These are phyloP conservation scores for Aspergillus novofumigatus DNA, from an alignment of 2,329 filamentous ascomycete species.

Conservation along the genomic window DNA sequence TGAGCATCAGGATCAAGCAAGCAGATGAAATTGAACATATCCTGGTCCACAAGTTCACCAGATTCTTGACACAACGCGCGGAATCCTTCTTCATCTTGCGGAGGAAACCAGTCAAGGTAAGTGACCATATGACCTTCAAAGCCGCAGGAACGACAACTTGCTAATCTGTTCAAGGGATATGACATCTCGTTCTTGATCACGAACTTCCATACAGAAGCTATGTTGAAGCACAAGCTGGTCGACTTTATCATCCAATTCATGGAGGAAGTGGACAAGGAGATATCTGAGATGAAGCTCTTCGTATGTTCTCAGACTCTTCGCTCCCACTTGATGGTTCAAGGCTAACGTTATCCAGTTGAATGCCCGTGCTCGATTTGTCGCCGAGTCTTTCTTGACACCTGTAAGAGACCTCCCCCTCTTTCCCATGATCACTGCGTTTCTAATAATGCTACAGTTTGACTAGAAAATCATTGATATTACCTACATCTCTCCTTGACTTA, in stretches of 20 bases:
- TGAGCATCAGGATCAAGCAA: constrained; percentile 99
- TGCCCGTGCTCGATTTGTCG: constrained; percentile 92
- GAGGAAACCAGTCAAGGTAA: constrained; percentile 89
- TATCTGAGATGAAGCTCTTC: constrained; percentile 99
- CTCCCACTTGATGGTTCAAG: not conserved
- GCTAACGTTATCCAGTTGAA: constrained; percentile 64
- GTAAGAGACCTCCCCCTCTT: constrained; percentile 45
- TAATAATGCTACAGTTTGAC: constrained; percentile 25
- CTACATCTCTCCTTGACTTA: constrained; percentile 15
- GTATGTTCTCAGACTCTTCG: constrained; percentile 50
- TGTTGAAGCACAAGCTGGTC: constrained; percentile 98
- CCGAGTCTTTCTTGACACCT: constrained; percentile 95
- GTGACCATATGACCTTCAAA: constrained; percentile 14
- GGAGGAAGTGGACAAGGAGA: constrained; percentile 99
- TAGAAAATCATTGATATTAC: constrained; percentile 8
- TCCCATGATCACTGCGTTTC: constrained; percentile 16
- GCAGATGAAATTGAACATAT: constrained; percentile 99
- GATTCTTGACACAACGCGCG: constrained; percentile 92
- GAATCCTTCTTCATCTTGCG: constrained; percentile 96
- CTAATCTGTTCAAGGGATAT: constrained; percentile 64
- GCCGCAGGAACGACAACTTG: not conserved
- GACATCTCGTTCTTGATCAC: constrained; percentile 99
- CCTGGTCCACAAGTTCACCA: constrained; percentile 95
- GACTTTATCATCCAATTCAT: constrained; percentile 99
- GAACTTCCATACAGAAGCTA: constrained; percentile 97